A percentile compares a stretch with the other conserved stretches of the same genome.
These are phyloP conservation scores for Naumovozyma dairenensis DNA, from an alignment of 805 yeast genomes.

Conservation along the genomic window DNA sequence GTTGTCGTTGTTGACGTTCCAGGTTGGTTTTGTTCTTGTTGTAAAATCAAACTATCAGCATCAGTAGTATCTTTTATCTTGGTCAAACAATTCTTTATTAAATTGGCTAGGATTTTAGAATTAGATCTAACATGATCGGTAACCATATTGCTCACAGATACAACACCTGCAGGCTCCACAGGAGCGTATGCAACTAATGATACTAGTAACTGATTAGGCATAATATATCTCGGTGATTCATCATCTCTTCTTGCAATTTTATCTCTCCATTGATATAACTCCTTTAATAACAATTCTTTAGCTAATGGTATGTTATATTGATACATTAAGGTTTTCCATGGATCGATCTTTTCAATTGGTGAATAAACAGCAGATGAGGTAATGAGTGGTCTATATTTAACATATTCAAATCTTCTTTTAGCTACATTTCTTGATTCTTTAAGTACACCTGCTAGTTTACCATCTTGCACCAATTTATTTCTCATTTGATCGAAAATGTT, in stretches of 20 bases:
- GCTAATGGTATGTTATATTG: slow-evolving; percentile 55
- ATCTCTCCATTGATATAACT: slow-evolving; percentile 79
- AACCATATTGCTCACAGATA: slow-evolving; percentile 36
- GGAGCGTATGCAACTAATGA: slow-evolving; percentile 53
- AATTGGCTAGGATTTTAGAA: slow-evolving; percentile 47
- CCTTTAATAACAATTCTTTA: slow-evolving; percentile 46
- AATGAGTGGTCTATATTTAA: slow-evolving; percentile 45
- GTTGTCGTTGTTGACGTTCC: neutral
- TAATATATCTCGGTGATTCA: slow-evolving; percentile 73
- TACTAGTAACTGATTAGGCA: slow-evolving; percentile 72
- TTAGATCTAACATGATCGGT: slow-evolving; percentile 50
- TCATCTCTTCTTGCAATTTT: slow-evolving; percentile 60
- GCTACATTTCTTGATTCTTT: slow-evolving; percentile 74
- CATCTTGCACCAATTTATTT: slow-evolving; percentile 44
- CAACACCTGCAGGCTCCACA: slow-evolving; percentile 44
- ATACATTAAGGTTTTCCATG: slow-evolving; percentile 53
- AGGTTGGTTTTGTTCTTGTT: too few relatives aligned
- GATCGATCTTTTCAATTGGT: slow-evolving; percentile 47
- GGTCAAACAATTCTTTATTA: slow-evolving; percentile 38
- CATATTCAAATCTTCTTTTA: slow-evolving; percentile 68
- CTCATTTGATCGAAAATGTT: slow-evolving; percentile 69
- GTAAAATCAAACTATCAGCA: neutral
- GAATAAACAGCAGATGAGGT: slow-evolving; percentile 33
- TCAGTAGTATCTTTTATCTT: slow-evolving; percentile 8
- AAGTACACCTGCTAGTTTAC: slow-evolving; percentile 52